Evolutionary conservation across 2,329 filamentous ascomycete genomes (phyloP).

Genomic region (Rhinocladiella similis): DNA sequence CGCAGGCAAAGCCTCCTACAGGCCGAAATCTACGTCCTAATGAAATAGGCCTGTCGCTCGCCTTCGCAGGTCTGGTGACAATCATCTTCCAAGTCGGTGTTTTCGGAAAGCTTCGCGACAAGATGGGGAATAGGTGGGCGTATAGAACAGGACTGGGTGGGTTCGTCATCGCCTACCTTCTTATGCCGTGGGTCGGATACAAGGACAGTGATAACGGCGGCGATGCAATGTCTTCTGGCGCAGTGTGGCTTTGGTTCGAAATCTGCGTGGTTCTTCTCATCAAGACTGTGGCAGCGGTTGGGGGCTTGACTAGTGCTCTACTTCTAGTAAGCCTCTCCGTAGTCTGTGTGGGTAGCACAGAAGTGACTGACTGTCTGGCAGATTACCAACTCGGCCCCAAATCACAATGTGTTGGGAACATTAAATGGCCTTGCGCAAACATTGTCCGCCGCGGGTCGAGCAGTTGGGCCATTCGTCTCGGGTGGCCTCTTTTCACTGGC

Average conservation of each 20-base stretch:
- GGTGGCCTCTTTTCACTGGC: conserved; percentile 83
- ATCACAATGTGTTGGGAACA: conserved; percentile 80
- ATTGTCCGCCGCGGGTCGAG: conserved; percentile 84
- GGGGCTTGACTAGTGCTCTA: conserved; percentile 85
- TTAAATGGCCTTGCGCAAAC: conserved; percentile 94
- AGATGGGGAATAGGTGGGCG: conserved; percentile 79
- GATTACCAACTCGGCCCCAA: conserved; percentile 92
- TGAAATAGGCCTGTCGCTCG: conserved; percentile 82
- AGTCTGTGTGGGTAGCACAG: too few species aligned
- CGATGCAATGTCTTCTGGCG: conserved; percentile 56
- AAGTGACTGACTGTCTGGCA: conserved; percentile 36
- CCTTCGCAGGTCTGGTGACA: conserved; percentile 78
- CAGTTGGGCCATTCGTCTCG: conserved; percentile 83
- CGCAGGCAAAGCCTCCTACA: conserved; percentile 69
- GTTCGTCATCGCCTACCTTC: conserved; percentile 76
- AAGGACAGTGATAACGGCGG: conserved; percentile 57
- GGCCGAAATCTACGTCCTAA: conserved; percentile 74
- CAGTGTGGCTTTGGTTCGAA: conserved; percentile 74
- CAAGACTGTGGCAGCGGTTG: conserved; percentile 88
- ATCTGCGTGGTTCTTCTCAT: conserved; percentile 77
- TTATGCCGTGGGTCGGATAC: conserved; percentile 91
- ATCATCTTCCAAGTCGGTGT: conserved; percentile 87
- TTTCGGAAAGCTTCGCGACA: conserved; percentile 75
- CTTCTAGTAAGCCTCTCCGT: conserved; percentile 64
- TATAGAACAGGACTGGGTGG: conserved; percentile 78